Conservation (phyloP, 257 asterid genomes). For the Penstemon newberryi region DNA sequence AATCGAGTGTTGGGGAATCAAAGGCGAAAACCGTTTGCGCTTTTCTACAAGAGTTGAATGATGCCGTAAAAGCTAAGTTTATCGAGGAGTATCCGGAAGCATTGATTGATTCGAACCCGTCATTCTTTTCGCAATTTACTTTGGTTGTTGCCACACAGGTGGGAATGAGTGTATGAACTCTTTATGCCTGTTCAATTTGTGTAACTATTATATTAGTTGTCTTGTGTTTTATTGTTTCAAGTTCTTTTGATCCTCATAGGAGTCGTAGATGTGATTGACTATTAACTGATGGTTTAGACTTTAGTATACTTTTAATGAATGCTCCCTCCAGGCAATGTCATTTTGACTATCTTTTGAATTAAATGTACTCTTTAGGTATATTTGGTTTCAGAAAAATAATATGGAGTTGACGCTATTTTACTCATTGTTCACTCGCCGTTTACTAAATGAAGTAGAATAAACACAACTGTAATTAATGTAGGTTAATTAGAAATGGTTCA, state of each 20-base stretch:
- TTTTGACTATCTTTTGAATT: constrained; percentile 2
- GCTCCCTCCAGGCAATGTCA: constrained; percentile 4
- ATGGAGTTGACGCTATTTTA: not conserved
- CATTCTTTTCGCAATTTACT: constrained; percentile 89
- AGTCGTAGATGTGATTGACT: not conserved
- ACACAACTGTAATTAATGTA: not conserved
- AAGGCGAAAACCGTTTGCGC: constrained; percentile 91
- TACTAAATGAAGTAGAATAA: not conserved
- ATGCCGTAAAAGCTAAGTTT: constrained; percentile 90
- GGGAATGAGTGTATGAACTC: constrained; percentile 4
- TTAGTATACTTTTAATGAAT: not conserved
- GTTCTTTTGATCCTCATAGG: constrained; percentile 8
- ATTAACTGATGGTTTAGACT: constrained; percentile 9
- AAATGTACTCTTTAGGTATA: not conserved
- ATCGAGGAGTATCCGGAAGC: constrained; percentile 81
- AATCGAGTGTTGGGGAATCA: constrained; percentile 82
- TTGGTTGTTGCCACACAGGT: constrained; percentile 89
- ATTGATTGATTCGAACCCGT: constrained; percentile 71
- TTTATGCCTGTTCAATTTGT: not conserved
- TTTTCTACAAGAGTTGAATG: constrained; percentile 93
- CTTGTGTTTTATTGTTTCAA: not conserved
- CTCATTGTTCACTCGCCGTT: constrained; percentile 9
- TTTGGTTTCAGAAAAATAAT: not conserved
- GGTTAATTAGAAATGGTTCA: not conserved
- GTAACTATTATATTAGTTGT: not conserved